Base-by-base conservation (phyloP, 208 protist species). In the Angomonas ambiguus region DNA sequence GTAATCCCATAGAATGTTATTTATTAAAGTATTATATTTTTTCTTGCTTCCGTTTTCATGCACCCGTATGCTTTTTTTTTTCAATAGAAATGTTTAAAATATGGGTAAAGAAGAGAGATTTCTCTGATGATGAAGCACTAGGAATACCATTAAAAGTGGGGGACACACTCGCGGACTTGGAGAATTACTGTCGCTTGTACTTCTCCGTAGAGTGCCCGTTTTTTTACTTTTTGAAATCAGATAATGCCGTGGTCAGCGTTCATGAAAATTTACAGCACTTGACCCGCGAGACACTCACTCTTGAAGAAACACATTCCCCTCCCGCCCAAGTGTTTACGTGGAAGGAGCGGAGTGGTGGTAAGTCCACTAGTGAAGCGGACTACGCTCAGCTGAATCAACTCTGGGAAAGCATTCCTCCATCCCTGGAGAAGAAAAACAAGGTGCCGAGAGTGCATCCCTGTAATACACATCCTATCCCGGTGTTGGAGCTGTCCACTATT, bases 401-500 rank as follows among this genome's bases (percentile, higher is more conserved):
- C 8, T 41, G 35, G 35, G 13, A 41, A 18, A 41, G 35, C 13
- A 41, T 41, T 41, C 13, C 35, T 41, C 35, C 35, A 13, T 41
- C 35, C 5, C 13, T 41, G 35, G 13, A 41, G 35, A 13, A 13
- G 33, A 35, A 27, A 71, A 62, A 25, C 51, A 59, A 0, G 2
- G 53, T 10, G 24, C 2, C 2, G 3, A 18, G 22, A 35, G 30
- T 28, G 31, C n/a, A 24, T 51, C 59, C 35, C 59, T n/a, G n/a
- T n/a, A n/a, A n/a, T n/a, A n/a, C n/a, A n/a, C n/a, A n/a, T n/a
- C 41, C 30, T 6, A 27, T n/a, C 20, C 57, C 32, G 33, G 1
- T 45, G 41, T 1, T 22, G 22, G 49, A 56, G 25, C 42, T 65
- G 41, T 49, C 65, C n/a, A 67, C 48, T 59, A 32, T 67, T 25